phyloP scores from a whole-genome alignment of 768 basidiomycete genomes.

The Tylopilus sp. region DNA sequence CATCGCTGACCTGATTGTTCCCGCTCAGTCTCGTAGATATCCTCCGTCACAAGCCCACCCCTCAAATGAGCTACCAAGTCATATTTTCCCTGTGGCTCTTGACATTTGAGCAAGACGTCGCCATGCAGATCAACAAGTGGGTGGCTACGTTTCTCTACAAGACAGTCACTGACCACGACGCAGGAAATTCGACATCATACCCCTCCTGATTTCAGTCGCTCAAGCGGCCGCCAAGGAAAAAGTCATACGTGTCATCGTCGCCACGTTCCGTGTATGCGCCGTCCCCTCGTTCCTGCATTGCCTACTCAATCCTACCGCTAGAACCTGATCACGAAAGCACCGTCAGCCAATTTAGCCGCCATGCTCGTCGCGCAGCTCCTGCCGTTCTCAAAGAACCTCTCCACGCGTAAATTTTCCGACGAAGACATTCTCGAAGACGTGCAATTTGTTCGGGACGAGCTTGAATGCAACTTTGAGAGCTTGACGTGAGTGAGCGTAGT shows the following conservation, averaged over 20 bases:
- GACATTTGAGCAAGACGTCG: slow-evolving; percentile 84
- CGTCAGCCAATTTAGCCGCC: slow-evolving; percentile 81
- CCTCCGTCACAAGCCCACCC: slow-evolving; percentile 73
- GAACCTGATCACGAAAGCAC: slow-evolving; percentile 91
- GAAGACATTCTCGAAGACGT: slow-evolving; percentile 94
- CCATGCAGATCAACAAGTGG: slow-evolving; percentile 84
- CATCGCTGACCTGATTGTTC: too few relatives aligned
- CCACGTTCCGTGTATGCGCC: slow-evolving; percentile 74
- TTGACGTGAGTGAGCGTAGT: slow-evolving; percentile 64
- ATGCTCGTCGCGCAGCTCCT: slow-evolving; percentile 89
- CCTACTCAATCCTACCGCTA: slow-evolving; percentile 27
- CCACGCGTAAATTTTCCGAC: slow-evolving; percentile 85
- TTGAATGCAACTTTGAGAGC: slow-evolving; percentile 82
- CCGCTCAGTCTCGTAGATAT: slow-evolving; percentile 74
- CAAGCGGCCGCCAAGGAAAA: slow-evolving; percentile 95
- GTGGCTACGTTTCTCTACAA: slow-evolving; percentile 20
- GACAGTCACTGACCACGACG: not conserved
- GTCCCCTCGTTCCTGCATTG: not conserved
- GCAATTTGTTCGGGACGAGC: slow-evolving; percentile 79
- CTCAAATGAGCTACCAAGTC: slow-evolving; percentile 96
- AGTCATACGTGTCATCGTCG: slow-evolving; percentile 88
- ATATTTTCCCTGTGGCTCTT: slow-evolving; percentile 92
- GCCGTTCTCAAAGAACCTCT: slow-evolving; percentile 83
- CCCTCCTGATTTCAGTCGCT: slow-evolving; percentile 77
- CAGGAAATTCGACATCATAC: slow-evolving; percentile 89